Evolutionary conservation across 345 rosid genomes (phyloP), one percentile per base, ranked within the genome.

Genomic region (Geranium brycei): DNA sequence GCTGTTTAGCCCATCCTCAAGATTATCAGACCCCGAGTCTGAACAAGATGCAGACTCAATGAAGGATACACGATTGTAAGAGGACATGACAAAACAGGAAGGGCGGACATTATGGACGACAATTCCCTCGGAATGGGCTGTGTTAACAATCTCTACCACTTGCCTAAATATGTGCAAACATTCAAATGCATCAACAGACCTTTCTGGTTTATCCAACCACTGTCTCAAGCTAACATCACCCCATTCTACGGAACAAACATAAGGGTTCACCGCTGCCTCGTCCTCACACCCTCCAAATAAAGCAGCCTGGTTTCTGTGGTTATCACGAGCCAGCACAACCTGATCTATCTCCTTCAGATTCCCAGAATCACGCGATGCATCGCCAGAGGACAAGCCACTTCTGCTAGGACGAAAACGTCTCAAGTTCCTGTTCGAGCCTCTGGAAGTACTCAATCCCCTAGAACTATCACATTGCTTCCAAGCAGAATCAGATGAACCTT

Each of bases 1-100:
- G 76, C 75, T 75, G 70, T 79, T 78, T 51, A 68, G 71, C 70
- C 82, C 86, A 71, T 84, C 95, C 72, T 92, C 98, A 19, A 71
- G 58, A 41, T 91, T 87, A 72, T 93, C 99, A 59, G 99, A 93
- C 62, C 99, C 97, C 17, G 95, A 85, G 71, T 90, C 97, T 13
- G 99, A 92, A 80, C 90, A 87, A 63, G 98, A 90, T 62, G 95
- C 92, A 55, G 99, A 90, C 66, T 93, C 96, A 12, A 93, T 90
- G 86, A 93, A 90, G 18, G 99, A 87, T 65, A 93, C 85, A 61
- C 79, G 95, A 80, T 88, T 86, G 69, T 83, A 90, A 1, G 99
- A 86, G 58, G 99, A 85, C 95, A 93, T 85, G 19, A 87, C 80
- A 58, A 93, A 90, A 81, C 99, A 93, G 38, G 99, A 93, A 18